Percentiles rank a stretch among this genome's conserved stretches.
These are phyloP conservation scores for Saksenaea vasiformis DNA, from an alignment of 371 early-diverging fungal genomes.

Conservation along the genomic window DNA sequence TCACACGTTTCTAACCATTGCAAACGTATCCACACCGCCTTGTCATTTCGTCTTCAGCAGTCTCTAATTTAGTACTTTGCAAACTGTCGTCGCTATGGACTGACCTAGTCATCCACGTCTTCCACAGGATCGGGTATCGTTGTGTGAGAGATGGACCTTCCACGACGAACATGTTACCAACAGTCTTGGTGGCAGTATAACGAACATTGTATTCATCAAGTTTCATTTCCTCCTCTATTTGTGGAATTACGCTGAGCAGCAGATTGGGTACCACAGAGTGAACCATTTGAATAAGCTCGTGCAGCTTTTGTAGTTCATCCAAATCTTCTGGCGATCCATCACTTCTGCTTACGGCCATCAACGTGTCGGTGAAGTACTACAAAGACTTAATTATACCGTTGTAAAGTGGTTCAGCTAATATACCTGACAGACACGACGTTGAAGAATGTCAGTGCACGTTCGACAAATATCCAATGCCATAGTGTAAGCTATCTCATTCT, in stretches of 20 bases:
- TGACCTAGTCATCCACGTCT: constrained; percentile 83
- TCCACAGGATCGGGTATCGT: constrained; percentile 84
- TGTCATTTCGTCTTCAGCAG: constrained; percentile 72
- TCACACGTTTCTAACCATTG: constrained; percentile 75
- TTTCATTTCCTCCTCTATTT: constrained; percentile 90
- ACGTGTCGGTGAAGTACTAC: constrained; percentile 77
- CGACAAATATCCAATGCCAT: constrained; percentile 86
- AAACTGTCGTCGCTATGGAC: neutral
- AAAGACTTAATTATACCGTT: neutral
- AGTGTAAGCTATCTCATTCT: constrained; percentile 71
- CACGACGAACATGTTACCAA: constrained; percentile 88
- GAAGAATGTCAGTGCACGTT: constrained; percentile 74
- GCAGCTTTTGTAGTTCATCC: constrained; percentile 71
- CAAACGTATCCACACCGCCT: constrained; percentile 64
- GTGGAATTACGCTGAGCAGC: constrained; percentile 90
- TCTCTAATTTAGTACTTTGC: neutral
- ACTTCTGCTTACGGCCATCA: constrained; percentile 57
- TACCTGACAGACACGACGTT: constrained; percentile 88
- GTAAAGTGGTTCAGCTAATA: neutral
- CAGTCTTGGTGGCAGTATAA: constrained; percentile 71
- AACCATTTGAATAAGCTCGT: constrained; percentile 79
- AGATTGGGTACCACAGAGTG: constrained; percentile 74
- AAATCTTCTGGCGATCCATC: constrained; percentile 52
- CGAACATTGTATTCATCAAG: constrained; percentile 81
- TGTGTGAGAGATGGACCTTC: constrained; percentile 67